Evolutionary conservation across 2,329 filamentous ascomycete genomes (phyloP).

Genomic region (Orbilia quercus): DNA sequence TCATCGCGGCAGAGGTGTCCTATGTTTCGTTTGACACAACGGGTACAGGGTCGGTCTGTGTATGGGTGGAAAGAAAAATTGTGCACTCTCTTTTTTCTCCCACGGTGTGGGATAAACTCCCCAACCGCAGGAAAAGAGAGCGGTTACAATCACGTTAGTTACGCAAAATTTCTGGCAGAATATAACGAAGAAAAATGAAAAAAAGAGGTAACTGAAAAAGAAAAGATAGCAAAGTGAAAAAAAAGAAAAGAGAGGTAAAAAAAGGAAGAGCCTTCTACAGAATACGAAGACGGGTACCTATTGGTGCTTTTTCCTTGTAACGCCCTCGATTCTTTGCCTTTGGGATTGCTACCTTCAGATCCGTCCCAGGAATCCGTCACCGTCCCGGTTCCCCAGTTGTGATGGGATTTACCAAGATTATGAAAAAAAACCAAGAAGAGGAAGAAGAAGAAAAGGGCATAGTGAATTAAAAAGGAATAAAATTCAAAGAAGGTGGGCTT

Average conservation of each 20-base stretch:
- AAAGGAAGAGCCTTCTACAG: slow-evolving; percentile 58
- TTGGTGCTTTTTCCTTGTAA: slow-evolving; percentile 47
- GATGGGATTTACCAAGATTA: slow-evolving; percentile 27
- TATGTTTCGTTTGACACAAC: slow-evolving; percentile 98
- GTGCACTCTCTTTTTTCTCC: slow-evolving; percentile 48
- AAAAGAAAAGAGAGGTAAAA: slow-evolving; percentile 53
- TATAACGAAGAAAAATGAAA: slow-evolving; percentile 31
- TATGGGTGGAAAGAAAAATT: slow-evolving; percentile 56
- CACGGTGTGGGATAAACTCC: slow-evolving; percentile 60
- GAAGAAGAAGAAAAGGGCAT: slow-evolving; percentile 56
- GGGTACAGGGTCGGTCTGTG: slow-evolving; percentile 86
- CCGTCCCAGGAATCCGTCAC: slow-evolving; percentile 42
- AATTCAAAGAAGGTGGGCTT: slow-evolving; percentile 12
- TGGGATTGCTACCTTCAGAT: slow-evolving; percentile 29
- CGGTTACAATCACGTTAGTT: slow-evolving; percentile 60
- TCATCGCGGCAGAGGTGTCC: slow-evolving; percentile 98
- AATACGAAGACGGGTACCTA: slow-evolving; percentile 48
- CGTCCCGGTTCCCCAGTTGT: slow-evolving; percentile 55
- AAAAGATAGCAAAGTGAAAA: slow-evolving; percentile 59
- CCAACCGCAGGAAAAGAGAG: slow-evolving; percentile 62
- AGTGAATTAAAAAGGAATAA: slow-evolving; percentile 60
- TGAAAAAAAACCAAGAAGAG: slow-evolving; percentile 42
- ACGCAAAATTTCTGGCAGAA: slow-evolving; percentile 53
- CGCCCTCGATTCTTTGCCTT: slow-evolving; percentile 32
- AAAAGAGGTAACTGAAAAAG: slow-evolving; percentile 56